Evolutionary conservation across 1,284 basidiomycete genomes (phyloP).

Genomic region (Ustilago esculenta): DNA sequence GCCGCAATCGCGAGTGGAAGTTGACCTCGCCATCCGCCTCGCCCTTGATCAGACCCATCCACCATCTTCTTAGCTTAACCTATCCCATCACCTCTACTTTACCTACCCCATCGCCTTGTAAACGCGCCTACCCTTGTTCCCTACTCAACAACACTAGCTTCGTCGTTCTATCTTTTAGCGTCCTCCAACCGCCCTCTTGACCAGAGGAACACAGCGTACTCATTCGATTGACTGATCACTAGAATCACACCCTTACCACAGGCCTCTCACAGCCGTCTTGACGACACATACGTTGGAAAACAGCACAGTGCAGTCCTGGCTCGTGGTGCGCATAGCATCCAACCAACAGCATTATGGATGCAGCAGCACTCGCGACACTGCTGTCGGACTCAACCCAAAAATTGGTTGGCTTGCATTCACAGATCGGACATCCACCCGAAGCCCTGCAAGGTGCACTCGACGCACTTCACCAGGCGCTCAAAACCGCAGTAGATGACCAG

Average conservation of each 20-base stretch:
- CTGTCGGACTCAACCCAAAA: conserved; percentile 55
- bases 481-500: conserved; percentile 60
- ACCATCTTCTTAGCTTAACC: background rate
- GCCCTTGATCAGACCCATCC: conserved; percentile 13
- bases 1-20: conserved; percentile 13
- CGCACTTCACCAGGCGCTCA: conserved; percentile 55
- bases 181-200: too few species aligned
- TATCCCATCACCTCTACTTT: background rate
- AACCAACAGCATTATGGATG: conserved; percentile 46
- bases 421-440: conserved; percentile 58
- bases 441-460: conserved; percentile 53
- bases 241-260: too few species aligned
- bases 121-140: too few species aligned
- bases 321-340: conserved; percentile 13
- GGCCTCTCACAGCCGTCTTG: too few species aligned
- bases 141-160: too few species aligned
- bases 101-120: too few species aligned
- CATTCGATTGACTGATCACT: too few species aligned
- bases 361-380: conserved; percentile 50
- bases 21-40: background rate
- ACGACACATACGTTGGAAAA: too few species aligned
- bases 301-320: too few species aligned
- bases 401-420: conserved; percentile 51
- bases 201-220: too few species aligned
- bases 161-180: too few species aligned